phyloP scores from a whole-genome alignment of 2,329 filamentous ascomycete genomes.

The Claviceps paspali region DNA sequence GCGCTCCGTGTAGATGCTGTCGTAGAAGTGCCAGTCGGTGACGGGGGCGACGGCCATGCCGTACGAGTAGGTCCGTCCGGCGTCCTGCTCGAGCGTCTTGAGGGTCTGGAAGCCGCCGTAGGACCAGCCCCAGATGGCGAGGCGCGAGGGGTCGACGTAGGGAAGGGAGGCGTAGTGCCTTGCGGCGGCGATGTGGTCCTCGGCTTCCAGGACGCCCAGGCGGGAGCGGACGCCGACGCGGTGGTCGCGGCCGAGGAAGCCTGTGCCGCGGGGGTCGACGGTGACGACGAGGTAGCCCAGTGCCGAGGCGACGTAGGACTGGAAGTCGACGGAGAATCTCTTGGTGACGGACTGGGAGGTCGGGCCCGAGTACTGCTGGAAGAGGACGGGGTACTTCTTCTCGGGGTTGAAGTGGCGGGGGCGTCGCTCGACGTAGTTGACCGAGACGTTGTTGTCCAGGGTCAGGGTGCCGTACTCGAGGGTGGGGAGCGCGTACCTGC shows the following conservation, averaged over 20 bases:
- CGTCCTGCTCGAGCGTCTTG: constrained; percentile 87
- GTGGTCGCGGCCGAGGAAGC: constrained; percentile 71
- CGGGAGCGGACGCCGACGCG: constrained; percentile 71
- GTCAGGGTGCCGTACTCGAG: constrained; percentile 71
- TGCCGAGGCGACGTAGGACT: constrained; percentile 70
- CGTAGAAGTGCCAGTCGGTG: constrained; percentile 96
- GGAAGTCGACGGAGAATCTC: constrained; percentile 72
- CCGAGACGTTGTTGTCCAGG: constrained; percentile 57
- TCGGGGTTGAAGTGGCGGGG: constrained; percentile 75
- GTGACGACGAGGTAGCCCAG: constrained; percentile 92
- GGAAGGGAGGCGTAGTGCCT: constrained; percentile 66
- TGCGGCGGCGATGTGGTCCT: constrained; percentile 82
- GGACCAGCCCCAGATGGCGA: constrained; percentile 98
- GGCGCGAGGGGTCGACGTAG: constrained; percentile 67
- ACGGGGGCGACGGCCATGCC: constrained; percentile 97
- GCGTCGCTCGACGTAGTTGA: constrained; percentile 65
- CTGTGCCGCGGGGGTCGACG: constrained; percentile 84
- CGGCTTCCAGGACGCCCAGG: constrained; percentile 70
- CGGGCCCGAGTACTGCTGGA: constrained; percentile 87
- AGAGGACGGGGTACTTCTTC: constrained; percentile 85
- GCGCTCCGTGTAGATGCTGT: constrained; percentile 85
- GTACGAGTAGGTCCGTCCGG: constrained; percentile 79
- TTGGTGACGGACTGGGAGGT: constrained; percentile 82
- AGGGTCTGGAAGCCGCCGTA: constrained; percentile 92
- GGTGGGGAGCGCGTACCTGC: constrained; percentile 67